Base-by-base conservation (phyloP, 192 early-diverging fungal species). In the Podila clonocystis region DNA sequence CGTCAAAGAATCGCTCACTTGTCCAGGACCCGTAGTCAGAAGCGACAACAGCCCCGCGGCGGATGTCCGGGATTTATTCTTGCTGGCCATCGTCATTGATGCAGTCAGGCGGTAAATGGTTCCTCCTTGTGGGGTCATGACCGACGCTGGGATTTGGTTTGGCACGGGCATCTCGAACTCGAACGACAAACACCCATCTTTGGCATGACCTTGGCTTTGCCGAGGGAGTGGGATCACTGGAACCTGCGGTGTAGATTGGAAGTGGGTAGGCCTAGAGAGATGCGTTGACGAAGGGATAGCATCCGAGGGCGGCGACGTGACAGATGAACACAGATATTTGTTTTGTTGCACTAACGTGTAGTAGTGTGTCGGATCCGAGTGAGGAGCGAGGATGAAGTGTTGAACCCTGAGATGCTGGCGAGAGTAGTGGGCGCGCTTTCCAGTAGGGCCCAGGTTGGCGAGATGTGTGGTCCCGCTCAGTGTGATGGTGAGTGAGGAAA, bases 371-470 rank as follows among this genome's bases (percentile, higher is more conserved):
- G 57, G 64, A 17, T 66, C 31, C 1, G 72, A 63, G 7, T 38
- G 52, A 15, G 72, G 72, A 11, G 65, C 65, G 22, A 74, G 65
- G 20, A 74, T 13, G 57, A 74, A 67, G 7, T 67, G 65, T 49
- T 74, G 58, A 9, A 30, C 6, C 2, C 65, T 59, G 28, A 74
- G 29, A 28, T 74, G 73, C 19, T 62, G 65, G 1, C 65, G 73
- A 13, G 73, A 74, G 33, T 67, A 67, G 41, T 55, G 59, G 12
- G 65, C 59, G 0, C 52, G 70, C 41, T 72, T 72, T 13, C 41
- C 45, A 11, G 34, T 29, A 5, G 29, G 6, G 4, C 13, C 50
- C 0, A n/a, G 22, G 24, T 31, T 45, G 28, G 65, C 38, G 2
- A 74, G 48, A 33, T 67, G 48, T 13, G 72, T 66, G 9, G 60